phyloP scores from a whole-genome alignment of 345 rosid genomes.

The Dipteronia dyeriana region DNA sequence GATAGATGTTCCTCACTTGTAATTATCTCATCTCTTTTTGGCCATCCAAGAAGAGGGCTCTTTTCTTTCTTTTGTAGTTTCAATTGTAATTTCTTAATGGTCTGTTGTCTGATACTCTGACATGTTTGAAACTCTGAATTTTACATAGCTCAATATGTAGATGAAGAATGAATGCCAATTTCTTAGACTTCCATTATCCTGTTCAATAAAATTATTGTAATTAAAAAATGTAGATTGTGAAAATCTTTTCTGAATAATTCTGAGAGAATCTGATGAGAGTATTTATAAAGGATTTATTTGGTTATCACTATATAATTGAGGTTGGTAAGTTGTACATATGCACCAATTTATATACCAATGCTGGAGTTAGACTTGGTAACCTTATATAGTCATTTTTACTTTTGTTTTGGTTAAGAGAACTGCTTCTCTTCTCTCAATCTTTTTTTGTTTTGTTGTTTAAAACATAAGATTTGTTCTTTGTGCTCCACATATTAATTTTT shows the following conservation, averaged over 20 bases:
- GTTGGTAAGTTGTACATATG: not conserved
- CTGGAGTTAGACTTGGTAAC: not conserved
- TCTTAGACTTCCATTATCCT: not conserved
- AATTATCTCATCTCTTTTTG: not conserved
- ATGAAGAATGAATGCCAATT: not conserved
- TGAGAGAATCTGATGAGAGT: no score
- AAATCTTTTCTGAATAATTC: no score
- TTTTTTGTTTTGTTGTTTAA: conserved; percentile 2
- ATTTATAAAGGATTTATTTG: not conserved
- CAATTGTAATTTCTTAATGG: not conserved
- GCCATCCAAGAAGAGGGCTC: not conserved
- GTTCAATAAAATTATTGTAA: not conserved
- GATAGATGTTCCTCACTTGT: not conserved
- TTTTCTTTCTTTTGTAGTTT: no score
- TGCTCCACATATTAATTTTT: not conserved
- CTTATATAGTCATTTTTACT: not conserved
- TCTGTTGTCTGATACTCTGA: no score
- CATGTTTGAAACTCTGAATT: no score
- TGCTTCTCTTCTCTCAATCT: not conserved
- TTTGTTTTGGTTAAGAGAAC: not conserved
- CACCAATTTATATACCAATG: not conserved
- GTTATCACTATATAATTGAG: not conserved
- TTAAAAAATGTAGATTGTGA: no score
- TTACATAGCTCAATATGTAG: not conserved
- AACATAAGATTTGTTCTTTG: conserved; percentile 4